Base-by-base conservation (phyloP, 2,329 filamentous ascomycete species). In the Claviceps digitariae region DNA sequence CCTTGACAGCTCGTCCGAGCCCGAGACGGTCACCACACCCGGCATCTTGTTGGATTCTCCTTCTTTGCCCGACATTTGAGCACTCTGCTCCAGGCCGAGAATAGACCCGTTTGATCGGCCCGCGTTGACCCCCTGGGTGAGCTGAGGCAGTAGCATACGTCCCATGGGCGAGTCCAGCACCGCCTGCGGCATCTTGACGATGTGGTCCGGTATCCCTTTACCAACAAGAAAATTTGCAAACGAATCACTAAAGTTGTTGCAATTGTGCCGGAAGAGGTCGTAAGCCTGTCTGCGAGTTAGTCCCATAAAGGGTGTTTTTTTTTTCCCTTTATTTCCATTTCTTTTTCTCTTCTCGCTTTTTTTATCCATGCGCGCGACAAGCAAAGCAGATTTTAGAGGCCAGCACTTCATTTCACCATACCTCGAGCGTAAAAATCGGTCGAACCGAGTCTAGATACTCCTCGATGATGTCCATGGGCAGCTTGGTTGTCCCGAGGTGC, bases 211-310 rank as follows among this genome's bases (percentile, higher is more conserved):
- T 55, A 97, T 97, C 2, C 88, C 87, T 60, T 83, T 86, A 23
- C 93, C 91, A 1, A 96, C 74, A 0, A 97, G 74, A 58, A 97
- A 97, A 67, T 87, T 93, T 57, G 88, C 75, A 59, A 97, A 84
- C 56, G 95, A 90, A 63, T 97, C 91, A 3, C 87, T 88, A 68
- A 97, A 98, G 68, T 96, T 96, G 72, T 97, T 98, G 73, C 91
- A 97, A 66, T 98, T 98, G 69, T 96, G 90, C 61, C 72, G 87
- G 66, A 79, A 95, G 5, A 96, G 72, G 64, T 96, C 89, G 63
- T 97, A 97, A 1, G 87, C 86, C 80, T 89, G 58, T 20, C 9
- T n/a, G 9, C 51, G 6, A 12, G 4, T 27, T 25, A 44, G 40
- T 38, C 27, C 10, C 17, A 7, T n/a, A 38, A 47, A 13, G 8